Percentiles rank a stretch among this genome's conserved stretches.
Conservation (phyloP, 2,329 filamentous ascomycete species). For the Botrytis galanthina region DNA sequence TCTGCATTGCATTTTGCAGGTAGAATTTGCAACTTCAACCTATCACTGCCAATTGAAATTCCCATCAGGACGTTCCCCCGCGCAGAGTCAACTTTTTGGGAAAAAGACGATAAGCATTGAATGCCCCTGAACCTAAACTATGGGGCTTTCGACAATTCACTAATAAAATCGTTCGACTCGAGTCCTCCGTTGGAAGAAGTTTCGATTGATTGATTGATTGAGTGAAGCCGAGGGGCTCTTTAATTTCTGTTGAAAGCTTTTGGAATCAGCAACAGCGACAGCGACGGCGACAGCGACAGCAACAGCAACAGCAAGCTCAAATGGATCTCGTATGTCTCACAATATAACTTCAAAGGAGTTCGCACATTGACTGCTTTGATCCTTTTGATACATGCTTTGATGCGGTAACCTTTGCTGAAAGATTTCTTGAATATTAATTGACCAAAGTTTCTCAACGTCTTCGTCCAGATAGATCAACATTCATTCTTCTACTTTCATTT, state of each 20-base stretch:
- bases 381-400: neutral
- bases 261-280: neutral
- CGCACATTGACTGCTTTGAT: slow-evolving; percentile 6
- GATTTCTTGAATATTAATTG: neutral
- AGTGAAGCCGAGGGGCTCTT: neutral
- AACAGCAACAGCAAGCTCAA: neutral
- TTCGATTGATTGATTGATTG: neutral
- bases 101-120: neutral
- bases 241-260: neutral
- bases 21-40: neutral
- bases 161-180: neutral
- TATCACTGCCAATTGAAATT: slow-evolving; percentile 8
- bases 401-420: neutral
- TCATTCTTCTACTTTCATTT: neutral
- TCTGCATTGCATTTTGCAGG: slow-evolving; percentile 18
- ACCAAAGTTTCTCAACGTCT: neutral
- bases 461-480: slow-evolving; percentile 2
- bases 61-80: neutral
- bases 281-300: neutral
- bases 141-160: slow-evolving; percentile 5
- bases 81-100: neutral
- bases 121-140: slow-evolving; percentile 10
- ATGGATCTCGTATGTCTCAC: neutral
- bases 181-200: neutral
- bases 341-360: neutral